Percentiles rank a stretch among this genome's conserved stretches.
Conservation (phyloP, 2,329 filamentous ascomycete species). For the Aspergillus alliaceus region DNA sequence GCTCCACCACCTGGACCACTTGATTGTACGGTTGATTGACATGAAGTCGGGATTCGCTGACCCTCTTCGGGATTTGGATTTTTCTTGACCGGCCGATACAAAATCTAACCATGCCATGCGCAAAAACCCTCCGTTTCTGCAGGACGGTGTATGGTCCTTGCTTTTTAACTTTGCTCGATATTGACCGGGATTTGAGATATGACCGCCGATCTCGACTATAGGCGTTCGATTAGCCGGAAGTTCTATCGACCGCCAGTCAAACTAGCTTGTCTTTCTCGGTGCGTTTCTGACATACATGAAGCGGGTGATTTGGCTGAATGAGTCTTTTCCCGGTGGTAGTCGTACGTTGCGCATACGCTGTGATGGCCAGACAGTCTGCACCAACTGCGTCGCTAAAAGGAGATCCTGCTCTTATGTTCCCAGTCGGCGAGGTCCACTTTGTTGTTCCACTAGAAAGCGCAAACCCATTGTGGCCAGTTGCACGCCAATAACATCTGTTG, state of each 20-base stretch:
- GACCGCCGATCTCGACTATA: not conserved
- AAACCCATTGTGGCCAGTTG: not conserved
- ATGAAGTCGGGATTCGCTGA: conserved; percentile 14
- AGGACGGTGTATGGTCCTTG: not conserved
- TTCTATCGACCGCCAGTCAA: conserved; percentile 47
- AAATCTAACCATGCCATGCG: conserved; percentile 1
- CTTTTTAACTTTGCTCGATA: not conserved
- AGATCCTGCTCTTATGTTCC: conserved; percentile 20
- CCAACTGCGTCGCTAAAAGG: conserved; percentile 31
- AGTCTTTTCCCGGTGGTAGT: conserved; percentile 25
- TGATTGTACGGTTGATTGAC: conserved; percentile 1
- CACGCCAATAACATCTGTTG: not conserved
- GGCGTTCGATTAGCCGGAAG: not conserved
- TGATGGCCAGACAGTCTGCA: conserved; percentile 47
- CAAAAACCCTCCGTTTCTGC: not conserved
- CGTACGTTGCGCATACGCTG: conserved; percentile 50
- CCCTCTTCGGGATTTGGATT: conserved; percentile 16
- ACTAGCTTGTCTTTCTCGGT: conserved; percentile 54
- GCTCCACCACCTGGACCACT: conserved; percentile 6
- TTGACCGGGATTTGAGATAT: conserved; percentile 1
- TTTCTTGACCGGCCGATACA: conserved; percentile 1
- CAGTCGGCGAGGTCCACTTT: conserved; percentile 2
- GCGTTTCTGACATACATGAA: conserved; percentile 22
- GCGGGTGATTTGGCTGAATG: not conserved
- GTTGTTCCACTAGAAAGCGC: not conserved